These are phyloP conservation scores for Leucoagaricus sp. DNA, from an alignment of 1,284 basidiomycete species.

Conservation along the genomic window DNA sequence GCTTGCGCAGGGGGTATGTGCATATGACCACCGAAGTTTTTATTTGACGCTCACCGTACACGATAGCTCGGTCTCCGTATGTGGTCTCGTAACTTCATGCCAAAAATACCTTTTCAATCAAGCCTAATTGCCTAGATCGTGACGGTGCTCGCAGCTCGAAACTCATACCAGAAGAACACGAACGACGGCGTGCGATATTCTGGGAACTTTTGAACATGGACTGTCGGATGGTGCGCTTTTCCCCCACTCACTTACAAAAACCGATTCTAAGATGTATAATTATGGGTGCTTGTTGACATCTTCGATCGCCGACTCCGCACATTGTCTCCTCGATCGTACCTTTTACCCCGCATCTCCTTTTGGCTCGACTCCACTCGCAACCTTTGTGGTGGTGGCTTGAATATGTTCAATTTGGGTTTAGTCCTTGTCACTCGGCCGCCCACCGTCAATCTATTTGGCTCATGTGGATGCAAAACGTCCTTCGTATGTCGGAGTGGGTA, in stretches of 20 bases:
- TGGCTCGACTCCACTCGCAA: not conserved
- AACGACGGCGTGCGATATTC: conserved; percentile 67
- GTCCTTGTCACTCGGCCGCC: conserved; percentile 79
- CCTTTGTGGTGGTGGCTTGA: not conserved
- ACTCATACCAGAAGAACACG: conserved; percentile 67
- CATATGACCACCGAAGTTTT: not conserved
- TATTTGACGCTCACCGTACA: not conserved
- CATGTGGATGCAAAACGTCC: conserved; percentile 72
- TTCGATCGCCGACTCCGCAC: not conserved
- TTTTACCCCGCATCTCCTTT: conserved; percentile 5
- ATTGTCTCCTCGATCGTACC: not conserved
- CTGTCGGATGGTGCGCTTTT: conserved; percentile 61
- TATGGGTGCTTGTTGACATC: conserved; percentile 1
- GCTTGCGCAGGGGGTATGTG: conserved; percentile 59
- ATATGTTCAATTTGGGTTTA: conserved; percentile 24
- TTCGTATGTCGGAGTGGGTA: conserved; percentile 53
- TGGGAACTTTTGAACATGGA: conserved; percentile 78
- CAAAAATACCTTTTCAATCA: not conserved
- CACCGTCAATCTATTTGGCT: conserved; percentile 65
- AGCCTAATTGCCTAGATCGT: conserved; percentile 49
- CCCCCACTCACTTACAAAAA: not conserved
- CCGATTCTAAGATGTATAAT: not conserved
- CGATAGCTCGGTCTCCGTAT: conserved; percentile 55
- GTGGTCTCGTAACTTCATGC: conserved; percentile 26
- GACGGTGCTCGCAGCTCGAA: conserved; percentile 64